Base-by-base conservation (phyloP, 2,329 filamentous ascomycete species). In the Chrysosphaeria jannelii region DNA sequence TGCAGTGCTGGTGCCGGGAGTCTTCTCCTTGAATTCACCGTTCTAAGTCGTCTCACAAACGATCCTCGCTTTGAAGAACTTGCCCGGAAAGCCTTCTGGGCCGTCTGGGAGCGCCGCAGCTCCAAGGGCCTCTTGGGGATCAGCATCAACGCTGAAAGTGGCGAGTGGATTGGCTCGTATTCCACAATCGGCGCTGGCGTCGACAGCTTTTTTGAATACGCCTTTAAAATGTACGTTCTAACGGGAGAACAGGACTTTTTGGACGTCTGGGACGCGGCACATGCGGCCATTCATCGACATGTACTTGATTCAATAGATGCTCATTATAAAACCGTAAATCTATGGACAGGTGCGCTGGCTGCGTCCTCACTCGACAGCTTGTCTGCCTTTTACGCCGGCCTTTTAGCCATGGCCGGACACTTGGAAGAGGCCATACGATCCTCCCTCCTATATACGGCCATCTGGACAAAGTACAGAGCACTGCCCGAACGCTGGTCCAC, bases 121-220 rank as follows among this genome's bases (percentile, higher is more conserved):
- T 59, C 65, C 19, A 75, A 90, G 35, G 76, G 75, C 4, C 52
- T 97, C 13, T 68, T 97, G 30, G 85, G 81, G 6, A 71, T 76
- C 27, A 81, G 79, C 3, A 78, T 97, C 29, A 81, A 50, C 45
- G 75, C 78, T 2, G 81, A 93, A 39, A 70, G 64, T 14, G 85
- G 81, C 0, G 56, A 70, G 33, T 97, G 85, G 85, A 67, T 85
- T 16, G 70, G 70, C 6, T 58, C 72, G 2, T 79, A 75, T 40
- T 68, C 81, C n/a, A 81, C 85, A 14, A 89, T 97, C 34, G 85
- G 85, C 23, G 85, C 85, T 6, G 85, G 85, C 19, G 76, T 90
- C 36, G 85, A 97, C 46, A 91, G 79, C 45, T 97, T 97, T 47
- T 93, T 90, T 37, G 85, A 97, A 45, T 97, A 97, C 43, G 79